These are phyloP conservation scores for Podila epigama DNA, from an alignment of 192 early-diverging fungal species.

Conservation along the genomic window DNA sequence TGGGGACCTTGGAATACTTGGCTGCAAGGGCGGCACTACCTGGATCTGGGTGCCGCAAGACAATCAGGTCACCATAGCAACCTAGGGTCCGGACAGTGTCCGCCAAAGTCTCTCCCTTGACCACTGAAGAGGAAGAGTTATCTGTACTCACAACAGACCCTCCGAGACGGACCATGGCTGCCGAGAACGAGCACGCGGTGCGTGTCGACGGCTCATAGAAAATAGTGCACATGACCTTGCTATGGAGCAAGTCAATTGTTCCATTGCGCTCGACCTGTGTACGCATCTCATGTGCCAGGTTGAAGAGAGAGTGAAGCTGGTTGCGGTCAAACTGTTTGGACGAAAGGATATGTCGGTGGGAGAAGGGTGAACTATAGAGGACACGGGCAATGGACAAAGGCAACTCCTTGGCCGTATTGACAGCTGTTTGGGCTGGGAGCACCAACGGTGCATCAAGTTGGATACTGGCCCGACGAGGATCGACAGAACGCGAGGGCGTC, in stretches of 20 bases:
- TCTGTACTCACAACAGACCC: slow-evolving; percentile 90
- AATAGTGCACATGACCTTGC: slow-evolving; percentile 92
- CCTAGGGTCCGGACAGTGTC: slow-evolving; percentile 95
- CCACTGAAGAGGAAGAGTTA: slow-evolving; percentile 85
- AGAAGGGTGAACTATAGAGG: slow-evolving; percentile 82
- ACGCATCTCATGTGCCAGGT: slow-evolving; percentile 97
- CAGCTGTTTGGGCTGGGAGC: slow-evolving; percentile 9
- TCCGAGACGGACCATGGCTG: slow-evolving; percentile 95
- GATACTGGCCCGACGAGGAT: slow-evolving; percentile 21
- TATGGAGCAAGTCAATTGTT: slow-evolving; percentile 81
- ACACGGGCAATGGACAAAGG: slow-evolving; percentile 45
- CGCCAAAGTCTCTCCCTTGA: slow-evolving; percentile 94
- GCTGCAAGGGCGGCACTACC: slow-evolving; percentile 85
- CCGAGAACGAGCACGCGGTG: slow-evolving; percentile 91
- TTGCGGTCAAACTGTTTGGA: slow-evolving; percentile 92
- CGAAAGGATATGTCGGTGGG: slow-evolving; percentile 89
- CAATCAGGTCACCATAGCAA: slow-evolving; percentile 92
- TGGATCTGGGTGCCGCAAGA: slow-evolving; percentile 92
- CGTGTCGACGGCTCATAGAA: slow-evolving; percentile 98
- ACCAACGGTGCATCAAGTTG: slow-evolving; percentile 13
- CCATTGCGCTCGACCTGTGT: slow-evolving; percentile 92
- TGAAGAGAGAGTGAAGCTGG: slow-evolving; percentile 94
- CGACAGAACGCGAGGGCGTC: slow-evolving; percentile 6
- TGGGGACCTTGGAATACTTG: slow-evolving; percentile 87
- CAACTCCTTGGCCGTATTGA: slow-evolving; percentile 3